Conservation (phyloP, 805 yeast species). For the Candida xyloterini region DNA sequence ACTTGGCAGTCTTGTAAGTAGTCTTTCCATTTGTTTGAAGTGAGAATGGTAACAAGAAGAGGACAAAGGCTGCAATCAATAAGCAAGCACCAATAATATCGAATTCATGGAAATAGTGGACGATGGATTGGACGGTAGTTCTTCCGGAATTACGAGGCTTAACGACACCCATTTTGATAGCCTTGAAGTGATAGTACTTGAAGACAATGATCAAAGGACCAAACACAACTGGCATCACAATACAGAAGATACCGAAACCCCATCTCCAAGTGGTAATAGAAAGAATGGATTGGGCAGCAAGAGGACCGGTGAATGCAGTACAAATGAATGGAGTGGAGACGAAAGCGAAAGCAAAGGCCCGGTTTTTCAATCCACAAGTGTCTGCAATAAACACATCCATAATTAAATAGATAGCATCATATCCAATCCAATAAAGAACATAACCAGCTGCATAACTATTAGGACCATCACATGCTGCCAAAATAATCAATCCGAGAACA, state of each 20-base stretch:
- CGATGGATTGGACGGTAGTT: slow-evolving; percentile 17
- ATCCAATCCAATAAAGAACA: slow-evolving; percentile 32
- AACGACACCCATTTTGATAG: slow-evolving; percentile 26
- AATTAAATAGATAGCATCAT: slow-evolving; percentile 26
- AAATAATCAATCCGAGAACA: slow-evolving; percentile 27
- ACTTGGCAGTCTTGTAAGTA: slow-evolving; percentile 37
- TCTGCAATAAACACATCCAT: slow-evolving; percentile 32
- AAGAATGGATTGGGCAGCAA: slow-evolving; percentile 35
- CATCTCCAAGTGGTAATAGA: slow-evolving; percentile 49
- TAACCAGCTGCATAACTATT: slow-evolving; percentile 30
- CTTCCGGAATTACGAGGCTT: slow-evolving; percentile 16
- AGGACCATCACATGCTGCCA: slow-evolving; percentile 30
- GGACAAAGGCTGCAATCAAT: slow-evolving; percentile 33
- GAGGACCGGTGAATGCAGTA: slow-evolving; percentile 34
- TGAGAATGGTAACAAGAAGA: slow-evolving; percentile 38
- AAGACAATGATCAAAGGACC: slow-evolving; percentile 28
- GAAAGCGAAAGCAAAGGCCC: slow-evolving; percentile 33
- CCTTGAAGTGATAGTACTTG: slow-evolving; percentile 29
- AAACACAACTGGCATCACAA: slow-evolving; percentile 41
- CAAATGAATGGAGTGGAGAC: slow-evolving; percentile 32
- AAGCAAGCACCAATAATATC: slow-evolving; percentile 37
- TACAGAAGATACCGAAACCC: slow-evolving; percentile 51
- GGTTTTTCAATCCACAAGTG: slow-evolving; percentile 28
- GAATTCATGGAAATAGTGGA: slow-evolving; percentile 32
- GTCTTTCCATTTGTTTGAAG: slow-evolving; percentile 31